phyloP scores from a whole-genome alignment of 345 rosid species.

The Boechera stricta region DNA sequence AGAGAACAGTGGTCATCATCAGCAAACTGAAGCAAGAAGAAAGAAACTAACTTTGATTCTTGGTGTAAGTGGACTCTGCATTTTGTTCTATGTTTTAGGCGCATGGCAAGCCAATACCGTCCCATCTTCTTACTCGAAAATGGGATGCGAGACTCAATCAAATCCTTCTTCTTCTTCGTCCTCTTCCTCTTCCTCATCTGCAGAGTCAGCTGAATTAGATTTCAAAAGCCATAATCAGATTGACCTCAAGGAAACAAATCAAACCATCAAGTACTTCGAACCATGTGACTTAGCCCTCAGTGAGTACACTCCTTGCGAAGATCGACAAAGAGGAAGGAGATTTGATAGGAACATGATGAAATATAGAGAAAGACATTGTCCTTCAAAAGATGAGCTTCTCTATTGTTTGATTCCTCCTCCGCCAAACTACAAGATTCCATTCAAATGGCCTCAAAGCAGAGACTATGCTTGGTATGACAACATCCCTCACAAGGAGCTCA shows the following conservation, averaged over 20 bases:
- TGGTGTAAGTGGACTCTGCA: slow-evolving; percentile 82
- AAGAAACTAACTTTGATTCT: slow-evolving; percentile 77
- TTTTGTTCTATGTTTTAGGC: slow-evolving; percentile 80
- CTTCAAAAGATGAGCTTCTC: slow-evolving; percentile 68
- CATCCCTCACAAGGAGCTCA: slow-evolving; percentile 92
- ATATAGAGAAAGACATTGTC: slow-evolving; percentile 94
- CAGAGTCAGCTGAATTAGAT: slow-evolving; percentile 57
- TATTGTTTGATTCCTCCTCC: slow-evolving; percentile 91
- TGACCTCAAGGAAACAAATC: slow-evolving; percentile 47
- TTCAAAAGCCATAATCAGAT: slow-evolving; percentile 78
- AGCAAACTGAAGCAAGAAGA: slow-evolving; percentile 64
- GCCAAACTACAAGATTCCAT: slow-evolving; percentile 90
- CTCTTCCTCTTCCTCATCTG: slow-evolving; percentile 35
- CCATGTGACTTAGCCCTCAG: slow-evolving; percentile 76
- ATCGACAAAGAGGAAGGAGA: slow-evolving; percentile 70
- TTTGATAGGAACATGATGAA: slow-evolving; percentile 83
- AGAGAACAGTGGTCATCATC: slow-evolving; percentile 46
- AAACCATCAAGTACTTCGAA: slow-evolving; percentile 51
- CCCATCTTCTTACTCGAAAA: slow-evolving; percentile 47
- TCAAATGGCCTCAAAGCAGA: slow-evolving; percentile 97
- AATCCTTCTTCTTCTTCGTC: slow-evolving; percentile 33
- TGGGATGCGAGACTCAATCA: slow-evolving; percentile 53
- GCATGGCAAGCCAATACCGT: slow-evolving; percentile 70
- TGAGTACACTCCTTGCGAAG: slow-evolving; percentile 91
- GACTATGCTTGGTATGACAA: slow-evolving; percentile 97